These are phyloP conservation scores for Tetracentron sinense DNA, from an alignment of 164 flowering plant species.

Conservation along the genomic window DNA sequence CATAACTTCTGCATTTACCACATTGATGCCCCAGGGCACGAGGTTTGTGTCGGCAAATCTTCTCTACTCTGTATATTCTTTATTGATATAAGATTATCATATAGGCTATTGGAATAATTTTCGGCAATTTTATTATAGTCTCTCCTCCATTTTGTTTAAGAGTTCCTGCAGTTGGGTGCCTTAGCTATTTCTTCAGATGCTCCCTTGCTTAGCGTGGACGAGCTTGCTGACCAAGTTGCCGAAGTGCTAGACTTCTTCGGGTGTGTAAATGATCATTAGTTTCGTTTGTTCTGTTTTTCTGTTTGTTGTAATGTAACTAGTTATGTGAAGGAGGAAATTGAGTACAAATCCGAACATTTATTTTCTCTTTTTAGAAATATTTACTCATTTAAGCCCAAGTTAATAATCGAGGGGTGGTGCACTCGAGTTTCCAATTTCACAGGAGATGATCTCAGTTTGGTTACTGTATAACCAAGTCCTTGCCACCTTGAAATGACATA, in stretches of 20 bases:
- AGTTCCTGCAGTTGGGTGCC: conserved; percentile 62
- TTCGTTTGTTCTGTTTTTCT: not conserved
- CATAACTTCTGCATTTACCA: conserved; percentile 73
- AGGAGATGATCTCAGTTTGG: too few relatives aligned
- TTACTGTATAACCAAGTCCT: too few relatives aligned
- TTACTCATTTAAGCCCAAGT: too few relatives aligned
- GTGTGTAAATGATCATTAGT: conserved; percentile 24
- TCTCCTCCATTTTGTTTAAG: conserved; percentile 26
- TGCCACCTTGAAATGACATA: too few relatives aligned
- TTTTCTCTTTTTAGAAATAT: too few relatives aligned
- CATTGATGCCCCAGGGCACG: conserved; percentile 66
- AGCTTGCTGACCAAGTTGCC: conserved; percentile 59
- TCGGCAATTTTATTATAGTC: conserved; percentile 14
- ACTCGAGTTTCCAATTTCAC: not conserved
- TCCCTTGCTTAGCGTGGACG: conserved; percentile 46
- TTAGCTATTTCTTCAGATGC: conserved; percentile 42
- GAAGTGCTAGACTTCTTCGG: conserved; percentile 65
- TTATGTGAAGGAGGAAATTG: too few relatives aligned
- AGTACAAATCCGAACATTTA: too few relatives aligned
- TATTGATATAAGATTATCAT: not conserved
- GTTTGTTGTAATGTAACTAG: not conserved
- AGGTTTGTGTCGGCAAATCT: conserved; percentile 36
- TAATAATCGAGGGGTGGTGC: too few relatives aligned
- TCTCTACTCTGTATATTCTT: conserved; percentile 1
- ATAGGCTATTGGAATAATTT: not conserved